Evolutionary conservation across 495 filamentous ascomycete genomes (phyloP).

Genomic region (Penicillium atrosanguineum): DNA sequence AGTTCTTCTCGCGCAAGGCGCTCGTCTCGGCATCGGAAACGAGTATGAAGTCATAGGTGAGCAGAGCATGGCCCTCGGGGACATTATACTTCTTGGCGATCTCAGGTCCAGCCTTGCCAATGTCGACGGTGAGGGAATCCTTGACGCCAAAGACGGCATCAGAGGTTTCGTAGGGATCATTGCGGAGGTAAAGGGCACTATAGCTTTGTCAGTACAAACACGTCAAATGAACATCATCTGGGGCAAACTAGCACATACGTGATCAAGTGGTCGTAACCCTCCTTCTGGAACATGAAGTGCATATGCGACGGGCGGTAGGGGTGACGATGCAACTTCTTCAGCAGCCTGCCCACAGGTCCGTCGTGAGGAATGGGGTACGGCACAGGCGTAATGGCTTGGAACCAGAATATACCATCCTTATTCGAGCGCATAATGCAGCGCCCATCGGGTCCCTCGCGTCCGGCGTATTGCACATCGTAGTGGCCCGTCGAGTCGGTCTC

Average conservation of each 20-base stretch:
- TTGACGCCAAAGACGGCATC: constrained; percentile 96
- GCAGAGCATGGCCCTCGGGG: constrained; percentile 49
- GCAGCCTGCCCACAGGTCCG: constrained; percentile 80
- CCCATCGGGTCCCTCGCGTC: constrained; percentile 70
- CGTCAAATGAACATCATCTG: no score
- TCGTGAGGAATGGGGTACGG: constrained; percentile 88
- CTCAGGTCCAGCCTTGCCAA: constrained; percentile 60
- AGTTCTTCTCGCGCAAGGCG: constrained; percentile 66
- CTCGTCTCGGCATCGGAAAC: constrained; percentile 68
- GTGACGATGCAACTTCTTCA: constrained; percentile 70
- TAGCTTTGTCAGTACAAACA: constrained; percentile 21
- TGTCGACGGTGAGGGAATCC: constrained; percentile 72
- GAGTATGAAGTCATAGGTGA: constrained; percentile 73
- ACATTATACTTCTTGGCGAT: constrained; percentile 58
- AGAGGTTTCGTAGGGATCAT: constrained; percentile 84
- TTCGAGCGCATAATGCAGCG: constrained; percentile 75
- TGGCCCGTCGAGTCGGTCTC: constrained; percentile 84
- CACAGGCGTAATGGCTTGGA: constrained; percentile 82
- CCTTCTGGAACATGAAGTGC: constrained; percentile 94
- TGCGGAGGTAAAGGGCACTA: constrained; percentile 76
- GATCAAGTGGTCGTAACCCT: constrained; percentile 79
- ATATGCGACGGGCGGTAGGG: constrained; percentile 83
- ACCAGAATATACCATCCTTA: constrained; percentile 76
- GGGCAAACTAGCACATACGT: no score
- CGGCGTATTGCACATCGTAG: constrained; percentile 86